Evolutionary conservation across 768 basidiomycete genomes (phyloP).

Genomic region (Zangia roseola): DNA sequence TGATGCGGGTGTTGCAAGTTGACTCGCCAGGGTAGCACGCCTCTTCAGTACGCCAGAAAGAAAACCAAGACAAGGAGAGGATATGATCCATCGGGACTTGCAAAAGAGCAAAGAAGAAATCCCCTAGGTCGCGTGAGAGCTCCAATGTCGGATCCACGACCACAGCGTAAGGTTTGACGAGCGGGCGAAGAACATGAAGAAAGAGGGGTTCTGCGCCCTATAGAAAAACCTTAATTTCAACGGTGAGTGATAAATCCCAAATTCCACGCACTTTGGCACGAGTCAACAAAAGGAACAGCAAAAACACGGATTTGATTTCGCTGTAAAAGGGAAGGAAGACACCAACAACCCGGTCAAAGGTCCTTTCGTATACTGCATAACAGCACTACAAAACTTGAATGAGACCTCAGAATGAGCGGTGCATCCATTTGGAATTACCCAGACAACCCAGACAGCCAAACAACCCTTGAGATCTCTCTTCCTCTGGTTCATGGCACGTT

Average conservation of each 20-base stretch:
- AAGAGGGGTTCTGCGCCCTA: slow-evolving; percentile 87
- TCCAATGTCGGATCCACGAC: slow-evolving; percentile 68
- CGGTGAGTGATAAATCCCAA: neutral
- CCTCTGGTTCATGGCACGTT: slow-evolving; percentile 66
- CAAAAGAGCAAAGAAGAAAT: slow-evolving; percentile 49
- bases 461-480: slow-evolving; percentile 87
- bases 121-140: slow-evolving; percentile 58
- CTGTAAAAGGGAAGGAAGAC: slow-evolving; percentile 82
- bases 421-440: slow-evolving; percentile 49
- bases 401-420: slow-evolving; percentile 8
- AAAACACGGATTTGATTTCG: slow-evolving; percentile 71
- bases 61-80: slow-evolving; percentile 30
- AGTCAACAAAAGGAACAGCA: slow-evolving; percentile 74
- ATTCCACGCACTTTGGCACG: slow-evolving; percentile 60
- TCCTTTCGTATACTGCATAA: slow-evolving; percentile 64
- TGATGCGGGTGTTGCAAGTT: neutral
- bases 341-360: slow-evolving; percentile 60
- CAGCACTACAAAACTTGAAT: slow-evolving; percentile 50
- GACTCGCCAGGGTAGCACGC: slow-evolving; percentile 5
- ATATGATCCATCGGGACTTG: slow-evolving; percentile 41
- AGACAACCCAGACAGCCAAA: slow-evolving; percentile 82
- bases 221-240: slow-evolving; percentile 10
- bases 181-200: slow-evolving; percentile 75
- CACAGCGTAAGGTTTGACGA: slow-evolving; percentile 69
- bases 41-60: slow-evolving; percentile 20